phyloP scores from a whole-genome alignment of 306 rosid genomes.

The Quercus alba region DNA sequence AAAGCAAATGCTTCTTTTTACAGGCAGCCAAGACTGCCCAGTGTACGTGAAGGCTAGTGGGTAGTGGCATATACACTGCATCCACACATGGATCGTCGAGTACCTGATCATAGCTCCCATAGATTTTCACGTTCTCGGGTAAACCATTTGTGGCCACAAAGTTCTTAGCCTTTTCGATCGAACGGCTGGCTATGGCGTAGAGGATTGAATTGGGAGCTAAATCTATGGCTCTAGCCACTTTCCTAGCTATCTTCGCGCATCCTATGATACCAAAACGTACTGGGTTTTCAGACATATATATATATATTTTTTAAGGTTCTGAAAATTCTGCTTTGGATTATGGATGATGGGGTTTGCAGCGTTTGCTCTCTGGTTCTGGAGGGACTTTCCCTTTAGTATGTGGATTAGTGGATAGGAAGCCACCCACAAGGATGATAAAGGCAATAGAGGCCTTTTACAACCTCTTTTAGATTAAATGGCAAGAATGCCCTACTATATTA shows the following conservation, averaged over 20 bases:
- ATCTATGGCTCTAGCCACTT: conserved; percentile 68
- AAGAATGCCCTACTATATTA: too few relatives aligned
- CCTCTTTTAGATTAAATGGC: too few relatives aligned
- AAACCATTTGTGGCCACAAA: conserved; percentile 45
- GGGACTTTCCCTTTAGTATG: too few relatives aligned
- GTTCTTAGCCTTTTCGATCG: conserved; percentile 47
- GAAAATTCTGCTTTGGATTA: neutral
- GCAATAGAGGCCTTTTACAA: too few relatives aligned
- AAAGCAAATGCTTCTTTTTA: conserved; percentile 71
- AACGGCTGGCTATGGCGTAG: conserved; percentile 69
- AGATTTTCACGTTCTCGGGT: conserved; percentile 31
- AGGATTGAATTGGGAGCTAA: conserved; percentile 58
- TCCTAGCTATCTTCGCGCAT: conserved; percentile 67
- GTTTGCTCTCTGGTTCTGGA: too few relatives aligned
- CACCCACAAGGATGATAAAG: too few relatives aligned
- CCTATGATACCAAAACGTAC: conserved; percentile 67
- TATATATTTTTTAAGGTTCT: neutral
- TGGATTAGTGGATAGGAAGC: too few relatives aligned
- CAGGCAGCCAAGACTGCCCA: conserved; percentile 68
- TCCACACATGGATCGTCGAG: conserved; percentile 67
- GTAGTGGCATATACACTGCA: conserved; percentile 71
- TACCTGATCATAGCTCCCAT: conserved; percentile 62
- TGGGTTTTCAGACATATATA: conserved; percentile 37
- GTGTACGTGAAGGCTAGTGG: conserved; percentile 60
- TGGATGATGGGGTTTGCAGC: too few relatives aligned